Evolutionary conservation across 345 rosid genomes (phyloP), one percentile per base, ranked within the genome.

Genomic region (Limnanthes douglasii): DNA sequence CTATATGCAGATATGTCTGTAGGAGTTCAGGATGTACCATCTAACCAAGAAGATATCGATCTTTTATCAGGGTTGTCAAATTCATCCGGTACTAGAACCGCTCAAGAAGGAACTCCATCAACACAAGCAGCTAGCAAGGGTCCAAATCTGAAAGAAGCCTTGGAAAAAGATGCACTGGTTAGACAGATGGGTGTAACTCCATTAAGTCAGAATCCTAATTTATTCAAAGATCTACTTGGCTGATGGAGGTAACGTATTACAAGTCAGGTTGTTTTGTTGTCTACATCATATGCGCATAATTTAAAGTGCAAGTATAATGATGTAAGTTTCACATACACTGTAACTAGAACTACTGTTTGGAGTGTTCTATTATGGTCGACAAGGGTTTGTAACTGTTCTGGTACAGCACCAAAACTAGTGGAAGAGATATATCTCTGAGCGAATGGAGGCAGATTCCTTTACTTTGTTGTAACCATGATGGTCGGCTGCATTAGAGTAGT

Each of bases 101-200:
- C 43, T 26, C 45, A 21, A 5, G 66, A 41, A 34, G 60, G 48
- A 28, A 19, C 18, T 21, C 25, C 65, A 37, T 41, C 12, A 31
- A 21, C 47, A n/a, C n/a, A n/a, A n/a, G n/a, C n/a, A n/a, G n/a
- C n/a, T n/a, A n/a, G n/a, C 11, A 86, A 86, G 49, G 93, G 93
- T 23, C 93, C 93, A 25, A 71, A 69, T 53, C 46, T 41, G 6
- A 75, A 67, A 63, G 70, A 73, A 33, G 47, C 88, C n/a, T 55
- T 78, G 45, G 84, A 75, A 57, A 86, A 75, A 64, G 97, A 86
- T 31, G 88, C 97, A 9, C 76, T 67, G 14, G 79, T 78, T 25
- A 78, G 97, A 72, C 85, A 82, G 64, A 73, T 82, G 93, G 96
- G 96, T 19, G 94, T 86, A 35, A 81, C 50, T 38, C 94, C 96